Evolutionary conservation across 2,329 filamentous ascomycete species (phyloP), one percentile per base, ranked within the genome.

Genomic region (Penicillium carneum): DNA sequence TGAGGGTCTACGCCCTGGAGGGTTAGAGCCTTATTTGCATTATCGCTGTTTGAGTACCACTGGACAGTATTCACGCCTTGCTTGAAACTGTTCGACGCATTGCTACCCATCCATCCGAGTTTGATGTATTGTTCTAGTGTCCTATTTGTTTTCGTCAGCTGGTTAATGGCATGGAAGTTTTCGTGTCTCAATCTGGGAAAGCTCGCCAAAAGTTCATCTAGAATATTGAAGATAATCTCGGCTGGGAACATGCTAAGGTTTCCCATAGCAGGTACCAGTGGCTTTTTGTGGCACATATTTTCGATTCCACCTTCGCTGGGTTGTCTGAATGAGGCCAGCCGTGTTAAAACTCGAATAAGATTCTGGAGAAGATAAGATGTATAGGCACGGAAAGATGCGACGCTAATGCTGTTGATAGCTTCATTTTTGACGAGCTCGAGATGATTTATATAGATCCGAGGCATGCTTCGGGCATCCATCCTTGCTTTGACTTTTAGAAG

Each of bases 211-310:
- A 61, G 12, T 2, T 55, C 26, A 10, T 61, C 63, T 16, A 67
- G 41, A 6, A 66, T 55, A 7, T 57, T 47, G 31, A 46, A 59
- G 4, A 63, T 29, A 12, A 65, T 18, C 11, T 66, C 64, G 5
- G 56, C 34, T 31, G 64, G 60, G 2, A 59, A n/a, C 8, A 38
- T 18, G n/a, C 38, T 18, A 23, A 66, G 20, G 11, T 34, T 50
- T 3, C 64, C 62, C 31, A 54, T 20, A 34, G 18, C n/a, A 59
- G 31, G 31, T n/a, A 16, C 11, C 14, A n/a, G 11, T 16, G 6
- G 41, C 9, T 14, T 59, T 49, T n/a, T 16, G 23, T 49, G 9
- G 11, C 8, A 42, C 43, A 59, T 53, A 23, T 12, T 18, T 43
- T 7, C 12, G 6, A 11, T 31, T 12, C 18, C 14, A 29, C 38